Percentiles rank a stretch among this genome's conserved stretches.
Conservation (phyloP, 768 basidiomycete genomes). For the Pleurotus eryngii region DNA sequence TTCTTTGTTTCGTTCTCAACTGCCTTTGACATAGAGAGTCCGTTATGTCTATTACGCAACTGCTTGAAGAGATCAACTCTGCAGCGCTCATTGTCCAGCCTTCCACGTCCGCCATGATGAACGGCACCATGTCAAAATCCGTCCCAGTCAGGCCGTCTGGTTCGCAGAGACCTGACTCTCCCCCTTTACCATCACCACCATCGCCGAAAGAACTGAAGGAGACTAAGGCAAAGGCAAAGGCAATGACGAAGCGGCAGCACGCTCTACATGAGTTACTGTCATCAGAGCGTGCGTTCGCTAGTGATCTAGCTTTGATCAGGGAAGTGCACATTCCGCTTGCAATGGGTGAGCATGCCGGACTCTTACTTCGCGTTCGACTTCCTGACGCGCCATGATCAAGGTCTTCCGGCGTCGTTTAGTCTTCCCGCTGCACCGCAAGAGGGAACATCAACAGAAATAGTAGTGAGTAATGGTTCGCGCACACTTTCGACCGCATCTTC, state of each 20-base stretch:
- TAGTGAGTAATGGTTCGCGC: not conserved
- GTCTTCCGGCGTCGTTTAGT: conserved; percentile 12
- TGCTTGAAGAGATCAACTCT: conserved; percentile 3
- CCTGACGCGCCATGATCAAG: conserved; percentile 22
- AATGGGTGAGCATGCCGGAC: conserved; percentile 47
- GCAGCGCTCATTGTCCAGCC: conserved; percentile 2
- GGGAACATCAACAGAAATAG: not conserved
- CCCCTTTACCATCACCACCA: conserved; percentile 15
- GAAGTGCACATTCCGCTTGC: conserved; percentile 80
- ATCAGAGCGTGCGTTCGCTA: conserved; percentile 78
- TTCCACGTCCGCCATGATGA: conserved; percentile 5
- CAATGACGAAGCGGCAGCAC: conserved; percentile 69
- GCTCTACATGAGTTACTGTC: conserved; percentile 75
- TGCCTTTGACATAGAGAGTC: not conserved
- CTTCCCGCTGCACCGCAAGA: not conserved
- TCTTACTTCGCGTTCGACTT: conserved; percentile 1
- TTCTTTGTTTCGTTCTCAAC: conserved; percentile 2
- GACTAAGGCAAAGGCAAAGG: conserved; percentile 14
- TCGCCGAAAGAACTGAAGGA: conserved; percentile 13
- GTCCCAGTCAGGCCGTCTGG: conserved; percentile 1
- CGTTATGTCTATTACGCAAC: conserved; percentile 4
- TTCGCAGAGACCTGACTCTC: conserved; percentile 6
- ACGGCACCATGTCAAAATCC: conserved; percentile 9
- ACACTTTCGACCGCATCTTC: conserved; percentile 11
- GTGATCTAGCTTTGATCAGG: conserved; percentile 76